A percentile compares a stretch with the other conserved stretches of the same genome.
Evolutionary conservation across 306 rosid species (phyloP).

Genomic region (Gleditsia sinensis): DNA sequence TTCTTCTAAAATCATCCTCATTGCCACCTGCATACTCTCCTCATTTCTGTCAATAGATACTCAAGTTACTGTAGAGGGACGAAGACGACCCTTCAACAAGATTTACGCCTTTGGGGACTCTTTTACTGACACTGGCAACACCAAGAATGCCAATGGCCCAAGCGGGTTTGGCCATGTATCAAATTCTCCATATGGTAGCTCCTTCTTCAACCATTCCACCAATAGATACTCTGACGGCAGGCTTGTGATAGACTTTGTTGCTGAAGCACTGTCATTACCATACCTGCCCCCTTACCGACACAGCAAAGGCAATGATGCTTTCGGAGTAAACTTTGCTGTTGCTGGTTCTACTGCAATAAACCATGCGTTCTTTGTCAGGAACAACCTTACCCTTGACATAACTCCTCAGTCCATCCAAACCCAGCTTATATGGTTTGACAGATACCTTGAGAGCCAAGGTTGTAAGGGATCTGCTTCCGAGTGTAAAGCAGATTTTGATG

Average conservation of each 20-base stretch:
- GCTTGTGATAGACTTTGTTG: constrained; percentile 79
- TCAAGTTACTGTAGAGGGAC: constrained; percentile 16
- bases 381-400: constrained; percentile 66
- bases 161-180: constrained; percentile 81
- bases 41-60: constrained; percentile 19
- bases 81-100: constrained; percentile 59
- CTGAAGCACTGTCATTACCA: constrained; percentile 74
- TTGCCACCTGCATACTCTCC: constrained; percentile 40
- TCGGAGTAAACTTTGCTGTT: constrained; percentile 90
- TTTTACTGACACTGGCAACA: constrained; percentile 96
- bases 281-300: constrained; percentile 64
- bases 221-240: constrained; percentile 91
- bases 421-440: constrained; percentile 80
- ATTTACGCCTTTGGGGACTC: constrained; percentile 93
- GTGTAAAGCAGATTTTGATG: constrained; percentile 52
- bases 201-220: constrained; percentile 84
- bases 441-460: constrained; percentile 52
- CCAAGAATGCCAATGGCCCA: constrained; percentile 67
- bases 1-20: constrained; percentile 29
- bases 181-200: constrained; percentile 69
- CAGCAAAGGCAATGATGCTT: constrained; percentile 37
- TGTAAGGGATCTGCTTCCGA: constrained; percentile 39
- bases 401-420: constrained; percentile 81
- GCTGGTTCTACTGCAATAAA: constrained; percentile 90
- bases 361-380: constrained; percentile 68